Percentiles rank a stretch among this genome's conserved stretches.
These are phyloP conservation scores for Scalesia atractyloides DNA, from an alignment of 129 eudicot species.

Conservation along the genomic window DNA sequence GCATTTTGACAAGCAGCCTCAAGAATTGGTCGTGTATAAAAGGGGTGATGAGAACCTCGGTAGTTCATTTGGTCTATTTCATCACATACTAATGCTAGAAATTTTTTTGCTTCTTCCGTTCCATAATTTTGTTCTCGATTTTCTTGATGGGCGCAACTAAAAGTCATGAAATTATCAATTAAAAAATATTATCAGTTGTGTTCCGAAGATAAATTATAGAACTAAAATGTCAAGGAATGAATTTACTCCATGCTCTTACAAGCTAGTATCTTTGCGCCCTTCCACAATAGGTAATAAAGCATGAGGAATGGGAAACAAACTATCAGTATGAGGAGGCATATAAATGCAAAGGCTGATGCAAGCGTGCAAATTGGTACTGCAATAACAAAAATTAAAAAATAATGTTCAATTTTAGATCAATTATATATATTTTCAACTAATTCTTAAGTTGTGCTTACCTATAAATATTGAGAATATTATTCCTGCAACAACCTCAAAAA, in stretches of 20 bases:
- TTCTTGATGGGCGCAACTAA: not conserved
- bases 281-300: conserved; percentile 8
- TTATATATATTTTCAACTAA: too few species aligned
- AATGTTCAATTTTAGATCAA: not conserved
- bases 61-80: not conserved
- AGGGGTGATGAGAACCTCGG: conserved; percentile 12
- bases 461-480: too few species aligned
- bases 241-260: not conserved
- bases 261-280: not conserved
- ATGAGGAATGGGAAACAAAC: not conserved
- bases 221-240: not conserved
- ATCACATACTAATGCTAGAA: conserved; percentile 14
- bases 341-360: not conserved
- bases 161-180: not conserved
- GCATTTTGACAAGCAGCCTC: conserved; percentile 30
- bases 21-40: conserved; percentile 15
- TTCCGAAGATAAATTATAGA: not conserved
- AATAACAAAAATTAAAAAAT: not conserved
- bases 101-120: not conserved
- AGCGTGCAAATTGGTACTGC: not conserved
- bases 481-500: too few species aligned
- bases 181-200: not conserved
- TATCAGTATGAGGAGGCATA: not conserved
- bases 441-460: too few species aligned
- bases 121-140: not conserved